Base-by-base conservation (phyloP, 176 grass and related monocot species). In the Pontederia crassipes region DNA sequence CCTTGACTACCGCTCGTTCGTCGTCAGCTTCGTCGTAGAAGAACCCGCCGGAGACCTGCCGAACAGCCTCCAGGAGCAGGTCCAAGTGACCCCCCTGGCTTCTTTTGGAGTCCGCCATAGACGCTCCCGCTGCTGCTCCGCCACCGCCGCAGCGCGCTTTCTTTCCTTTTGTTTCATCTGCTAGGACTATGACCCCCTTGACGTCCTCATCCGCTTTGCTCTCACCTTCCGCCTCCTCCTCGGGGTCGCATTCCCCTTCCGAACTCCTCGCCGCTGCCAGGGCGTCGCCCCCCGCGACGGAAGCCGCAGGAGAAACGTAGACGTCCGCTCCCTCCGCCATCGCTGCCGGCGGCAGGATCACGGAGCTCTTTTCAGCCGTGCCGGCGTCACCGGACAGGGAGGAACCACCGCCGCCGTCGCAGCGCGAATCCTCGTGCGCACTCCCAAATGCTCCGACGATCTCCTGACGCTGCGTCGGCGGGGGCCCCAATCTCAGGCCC, bases 171-270 rank as follows among this genome's bases (percentile, higher is more conserved):
- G 47, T 45, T 54, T 18, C 59, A 61, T 57, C 75, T 62, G 79
- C 20, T 24, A 24, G 0, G 20, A 24, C 20, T 24, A 24, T 24
- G 20, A 24, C 56, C 11, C 28, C 12, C 12, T 55, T 11, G 1
- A 54, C 46, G 29, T 40, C 52, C 14, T 49, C 54, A n/a, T 32
- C 46, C 67, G 55, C 79, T 58, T 13, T 12, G 59, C 17, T 52
- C 15, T 54, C 59, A 11, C 9, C 28, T 17, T 14, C 28, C 17
- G 48, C 26, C 48, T 72, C 55, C 51, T 26, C 18, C 12, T 58
- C 45, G 0, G 55, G 69, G 40, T 72, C 69, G 69, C 69, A 72
- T 58, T 61, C 69, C 4, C 71, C 71, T 24, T 74, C 71, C 28
- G 71, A 64, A 49, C 47, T 61, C 27, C 29, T 61, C 57, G 46